Evolutionary conservation across 495 filamentous ascomycete genomes (phyloP), one percentile per base, ranked within the genome.

Genomic region (Tirmania nivea): DNA sequence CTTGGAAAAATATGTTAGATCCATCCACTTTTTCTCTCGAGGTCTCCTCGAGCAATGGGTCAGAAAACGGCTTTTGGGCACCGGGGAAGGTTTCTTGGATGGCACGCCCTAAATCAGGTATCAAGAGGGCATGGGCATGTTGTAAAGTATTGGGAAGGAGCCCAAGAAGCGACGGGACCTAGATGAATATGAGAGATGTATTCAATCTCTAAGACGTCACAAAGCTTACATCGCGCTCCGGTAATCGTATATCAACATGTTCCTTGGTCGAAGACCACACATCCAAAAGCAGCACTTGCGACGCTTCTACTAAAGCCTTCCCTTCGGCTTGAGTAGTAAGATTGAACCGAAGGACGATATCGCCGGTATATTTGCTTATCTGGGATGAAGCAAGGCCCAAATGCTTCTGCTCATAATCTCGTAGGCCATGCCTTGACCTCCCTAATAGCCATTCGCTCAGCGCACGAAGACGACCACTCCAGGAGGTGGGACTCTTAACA

Each of bases 311-410:
- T 54, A 97, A 69, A 2, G 81, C 79, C 48, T 69, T 69, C 52
- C 84, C 83, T 59, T 97, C 84, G 25, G 78, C 73, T 10, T 70
- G 60, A 48, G 76, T 77, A 53, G 72, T 78, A 54, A 94, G 67
- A 61, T 83, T 84, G 73, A 95, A 95, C 14, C 90, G 79, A 37
- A 95, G 69, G 12, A 97, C 89, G 14, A 94, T 72, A 64, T 94
- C 81, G 47, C 79, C 75, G 48, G 76, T 78, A 65, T 95, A 94
- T 55, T 78, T 74, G 34, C 76, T 72, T 16, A 76, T 68, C 34
- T 80, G 68, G 34, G 70, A 76, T 6, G 70, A 64, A 6, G 71
- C 74, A 0, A 69, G 66, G 19, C 64, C 54, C 56, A 59, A 51
- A n/a, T 54, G 58, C 55, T 52, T 63, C 31, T 59, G 57, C 19